Evolutionary conservation across 2,329 filamentous ascomycete species (phyloP), one percentile per base, ranked within the genome.

Genomic region (Aspergillus sp.): DNA sequence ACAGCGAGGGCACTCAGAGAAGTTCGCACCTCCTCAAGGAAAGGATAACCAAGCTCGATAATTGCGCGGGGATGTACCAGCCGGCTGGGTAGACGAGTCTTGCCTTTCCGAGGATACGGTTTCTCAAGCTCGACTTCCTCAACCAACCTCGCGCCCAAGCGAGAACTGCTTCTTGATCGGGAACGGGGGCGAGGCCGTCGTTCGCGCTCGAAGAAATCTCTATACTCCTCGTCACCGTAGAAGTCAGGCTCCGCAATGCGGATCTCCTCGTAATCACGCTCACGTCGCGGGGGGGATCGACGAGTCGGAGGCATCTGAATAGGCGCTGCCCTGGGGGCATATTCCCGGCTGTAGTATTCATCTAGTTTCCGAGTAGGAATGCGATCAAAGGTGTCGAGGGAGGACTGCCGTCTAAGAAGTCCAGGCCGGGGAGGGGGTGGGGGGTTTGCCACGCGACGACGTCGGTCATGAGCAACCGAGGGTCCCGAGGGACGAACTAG

Each of bases 331-430:
- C 74, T 8, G 60, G 63, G 13, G 63, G 68, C 24, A 62, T 58
- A 55, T 26, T 58, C 58, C 29, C 47, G 51, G 35, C 52, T 42
- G 36, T 55, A 50, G 39, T 59, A 52, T 13, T 61, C 51, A 15
- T 56, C 53, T 32, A 71, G 70, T 27, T 72, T 68, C 19, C 70
- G 67, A 34, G 69, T 47, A 1, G 83, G 80, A 16, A 77, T 77
- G 30, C 86, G 78, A 59, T 95, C 88, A 53, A 86, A 94, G 0
- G 83, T 93, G 57, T 94, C 88, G 24, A 94, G 69, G 32, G 86
- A 93, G 10, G 86, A 93, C 57, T 93, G 86, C 26, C 88, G 76
- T 36, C 88, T 75, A 31, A 91, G 52, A 42, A 88, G 70, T 17
- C 69, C 68, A 2, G 86, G 86, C 28, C 82, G 72, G 20, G 71